Conservation (phyloP, 1,284 basidiomycete genomes). For the Marasmius sp. region DNA sequence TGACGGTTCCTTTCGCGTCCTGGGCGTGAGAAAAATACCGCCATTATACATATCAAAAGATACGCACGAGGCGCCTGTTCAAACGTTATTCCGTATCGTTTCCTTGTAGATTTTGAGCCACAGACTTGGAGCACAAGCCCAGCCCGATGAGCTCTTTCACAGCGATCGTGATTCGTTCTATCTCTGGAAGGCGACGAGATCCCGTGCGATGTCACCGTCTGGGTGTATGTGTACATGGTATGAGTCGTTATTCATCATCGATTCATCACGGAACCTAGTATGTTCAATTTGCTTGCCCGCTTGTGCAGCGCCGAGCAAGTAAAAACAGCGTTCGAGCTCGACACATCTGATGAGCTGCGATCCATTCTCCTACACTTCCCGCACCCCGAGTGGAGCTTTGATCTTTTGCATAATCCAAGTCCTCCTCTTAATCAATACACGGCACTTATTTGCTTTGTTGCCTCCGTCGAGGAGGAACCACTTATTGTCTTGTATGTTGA, state of each 20-base stretch:
- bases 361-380: slow-evolving; percentile 33
- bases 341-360: slow-evolving; percentile 28
- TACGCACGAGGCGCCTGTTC: slow-evolving; percentile 32
- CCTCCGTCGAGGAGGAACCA: background rate
- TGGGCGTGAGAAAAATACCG: background rate
- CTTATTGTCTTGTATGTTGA: background rate
- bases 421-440: background rate
- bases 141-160: slow-evolving; percentile 33
- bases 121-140: slow-evolving; percentile 40
- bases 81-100: slow-evolving; percentile 39
- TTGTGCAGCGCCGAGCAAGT: slow-evolving; percentile 22
- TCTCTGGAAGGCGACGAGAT: slow-evolving; percentile 22
- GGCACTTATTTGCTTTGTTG: background rate
- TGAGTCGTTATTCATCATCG: background rate
- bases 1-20: background rate
- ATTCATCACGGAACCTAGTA: background rate
- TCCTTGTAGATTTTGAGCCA: slow-evolving; percentile 43
- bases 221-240: background rate
- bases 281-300: slow-evolving; percentile 27
- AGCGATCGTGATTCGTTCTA: slow-evolving; percentile 35
- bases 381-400: slow-evolving; percentile 1
- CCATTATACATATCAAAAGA: background rate
- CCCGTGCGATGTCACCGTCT: slow-evolving; percentile 24
- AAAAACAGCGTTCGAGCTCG: slow-evolving; percentile 27
- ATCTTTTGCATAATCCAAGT: background rate